phyloP scores from a whole-genome alignment of 805 yeast genomes.

The Candida odintsovae region DNA sequence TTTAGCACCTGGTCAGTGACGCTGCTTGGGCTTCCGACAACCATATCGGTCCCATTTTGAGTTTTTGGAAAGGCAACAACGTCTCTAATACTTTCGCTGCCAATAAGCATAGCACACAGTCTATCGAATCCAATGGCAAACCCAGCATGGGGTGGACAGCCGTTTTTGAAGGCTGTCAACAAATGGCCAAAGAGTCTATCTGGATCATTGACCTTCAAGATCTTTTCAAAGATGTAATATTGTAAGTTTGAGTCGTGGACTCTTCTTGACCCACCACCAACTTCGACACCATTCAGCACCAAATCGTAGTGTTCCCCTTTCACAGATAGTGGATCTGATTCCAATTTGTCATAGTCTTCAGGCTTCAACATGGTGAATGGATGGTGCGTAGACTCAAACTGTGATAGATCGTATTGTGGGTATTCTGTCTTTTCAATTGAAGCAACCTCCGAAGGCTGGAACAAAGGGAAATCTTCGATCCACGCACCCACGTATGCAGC shows the following conservation, averaged over 20 bases:
- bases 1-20: slow-evolving; percentile 47
- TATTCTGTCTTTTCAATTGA: slow-evolving; percentile 30
- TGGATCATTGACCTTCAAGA: slow-evolving; percentile 56
- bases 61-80: slow-evolving; percentile 97
- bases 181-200: slow-evolving; percentile 78
- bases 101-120: slow-evolving; percentile 84
- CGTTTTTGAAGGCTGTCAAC: slow-evolving; percentile 72
- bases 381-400: slow-evolving; percentile 78
- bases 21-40: slow-evolving; percentile 78
- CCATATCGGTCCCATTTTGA: slow-evolving; percentile 79
- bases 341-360: slow-evolving; percentile 57
- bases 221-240: slow-evolving; percentile 56
- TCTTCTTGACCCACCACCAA: slow-evolving; percentile 97
- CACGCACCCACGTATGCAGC: slow-evolving; percentile 57
- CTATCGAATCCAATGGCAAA: slow-evolving; percentile 94
- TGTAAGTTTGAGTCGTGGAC: slow-evolving; percentile 83
- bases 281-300: slow-evolving; percentile 89
- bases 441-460: slow-evolving; percentile 60
- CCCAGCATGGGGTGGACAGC: slow-evolving; percentile 99
- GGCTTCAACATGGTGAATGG: slow-evolving; percentile 92
- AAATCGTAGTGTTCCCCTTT: slow-evolving; percentile 92
- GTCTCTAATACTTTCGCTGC: slow-evolving; percentile 73
- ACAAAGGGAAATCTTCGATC: slow-evolving; percentile 91
- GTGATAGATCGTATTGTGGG: slow-evolving; percentile 51
- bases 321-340: slow-evolving; percentile 51